phyloP scores from a whole-genome alignment of 371 early-diverging fungal genomes.

The Lichtheimia ornata region DNA sequence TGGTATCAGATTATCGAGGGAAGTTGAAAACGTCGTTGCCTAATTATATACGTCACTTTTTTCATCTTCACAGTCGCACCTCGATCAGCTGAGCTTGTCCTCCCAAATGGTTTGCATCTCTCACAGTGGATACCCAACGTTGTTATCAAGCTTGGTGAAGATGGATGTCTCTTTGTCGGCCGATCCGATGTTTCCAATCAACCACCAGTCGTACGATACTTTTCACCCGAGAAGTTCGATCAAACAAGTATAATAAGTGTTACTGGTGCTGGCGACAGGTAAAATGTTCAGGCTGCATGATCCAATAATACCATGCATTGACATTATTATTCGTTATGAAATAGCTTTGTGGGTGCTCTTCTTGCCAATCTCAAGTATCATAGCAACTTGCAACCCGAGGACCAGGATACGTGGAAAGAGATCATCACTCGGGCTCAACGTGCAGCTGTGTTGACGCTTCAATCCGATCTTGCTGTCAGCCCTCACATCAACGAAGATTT shows the following conservation, averaged over 20 bases:
- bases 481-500: slow-evolving; percentile 5
- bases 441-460: slow-evolving; percentile 38
- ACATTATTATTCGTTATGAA: background rate
- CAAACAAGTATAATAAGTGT: slow-evolving; percentile 53
- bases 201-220: slow-evolving; percentile 25
- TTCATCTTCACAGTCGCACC: background rate
- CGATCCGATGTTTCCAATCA: slow-evolving; percentile 4
- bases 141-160: slow-evolving; percentile 60
- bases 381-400: slow-evolving; percentile 3
- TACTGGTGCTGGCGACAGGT: slow-evolving; percentile 78
- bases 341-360: slow-evolving; percentile 50
- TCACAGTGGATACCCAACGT: slow-evolving; percentile 50
- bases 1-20: too few relatives aligned
- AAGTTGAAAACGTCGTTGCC: too few relatives aligned
- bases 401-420: slow-evolving; percentile 10
- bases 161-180: slow-evolving; percentile 49
- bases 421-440: slow-evolving; percentile 34
- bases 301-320: background rate
- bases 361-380: slow-evolving; percentile 34
- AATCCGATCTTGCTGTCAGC: slow-evolving; percentile 43
- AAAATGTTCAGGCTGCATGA: slow-evolving; percentile 10
- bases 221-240: slow-evolving; percentile 37
- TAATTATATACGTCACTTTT: background rate
- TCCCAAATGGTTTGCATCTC: slow-evolving; percentile 28
- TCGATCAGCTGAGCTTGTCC: slow-evolving; percentile 13